Evolutionary conservation across 208 protist species (phyloP), one percentile per base, ranked within the genome.

Genomic region (Crithidia expoeki): DNA sequence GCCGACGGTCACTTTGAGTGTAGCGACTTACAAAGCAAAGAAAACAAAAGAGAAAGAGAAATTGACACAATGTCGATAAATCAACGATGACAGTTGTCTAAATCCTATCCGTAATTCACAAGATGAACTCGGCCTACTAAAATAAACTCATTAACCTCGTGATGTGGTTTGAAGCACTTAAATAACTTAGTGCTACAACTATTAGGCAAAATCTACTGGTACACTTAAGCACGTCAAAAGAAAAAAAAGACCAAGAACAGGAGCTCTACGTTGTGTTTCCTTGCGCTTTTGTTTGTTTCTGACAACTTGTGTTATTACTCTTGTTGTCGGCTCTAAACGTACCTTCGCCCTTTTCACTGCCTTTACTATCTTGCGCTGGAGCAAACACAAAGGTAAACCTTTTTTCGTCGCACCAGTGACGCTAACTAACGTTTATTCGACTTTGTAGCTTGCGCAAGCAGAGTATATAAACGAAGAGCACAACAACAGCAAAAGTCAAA

Each of bases 201-300:
- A 28, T 38, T 4, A 30, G 25, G 30, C 10, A 38, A 38, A 21
- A 2, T 33, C 28, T 12, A 40, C 4, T 34, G 30, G 28, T 23
- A 14, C 38, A 17, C 32, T 57, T 33, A 17, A 38, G 30, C 25
- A 25, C 25, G 28, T 34, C 30, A 33, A 33, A 33, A 33, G 7
- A 40, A 16, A 57, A 57, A 38, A 57, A 6, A 59, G n/a, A n/a
- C n/a, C n/a, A 27, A 59, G 34, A 46, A 30, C 46, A 33, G 23
- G 49, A 46, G 7, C 5, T 62, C 56, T 62, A 60, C 55, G 33
- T 32, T 60, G 55, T 40, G 30, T 46, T 17, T 38, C 14, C 38
- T 33, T 57, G 6, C 38, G 2, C 38, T 5, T 33, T 40, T 57
- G 16, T 57, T 57, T 23, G 52, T 33, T 38, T 57, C 10, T 53